Percentiles rank a stretch among this genome's conserved stretches.
Evolutionary conservation across 768 basidiomycete genomes (phyloP).

Genomic region (Rhizopogon sp.): DNA sequence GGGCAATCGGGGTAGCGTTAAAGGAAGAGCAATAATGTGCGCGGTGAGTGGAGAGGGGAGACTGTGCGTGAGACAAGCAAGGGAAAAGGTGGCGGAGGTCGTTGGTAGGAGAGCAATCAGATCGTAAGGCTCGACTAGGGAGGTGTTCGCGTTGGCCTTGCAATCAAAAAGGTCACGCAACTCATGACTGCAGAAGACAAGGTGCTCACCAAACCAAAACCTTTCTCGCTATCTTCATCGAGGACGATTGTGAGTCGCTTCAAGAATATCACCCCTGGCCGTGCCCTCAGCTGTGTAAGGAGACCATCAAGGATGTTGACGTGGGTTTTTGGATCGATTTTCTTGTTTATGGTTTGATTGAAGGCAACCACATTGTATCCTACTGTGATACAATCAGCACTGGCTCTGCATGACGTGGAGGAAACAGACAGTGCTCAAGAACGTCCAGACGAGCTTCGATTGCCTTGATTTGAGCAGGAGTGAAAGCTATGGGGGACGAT

Average conservation of each 20-base stretch:
- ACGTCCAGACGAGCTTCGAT: slow-evolving; percentile 65
- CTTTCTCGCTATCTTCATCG: slow-evolving; percentile 82
- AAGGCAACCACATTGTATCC: slow-evolving; percentile 82
- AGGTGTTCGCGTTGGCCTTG: slow-evolving; percentile 68
- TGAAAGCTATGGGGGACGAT: slow-evolving; percentile 33
- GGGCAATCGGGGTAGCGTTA: slow-evolving; percentile 72
- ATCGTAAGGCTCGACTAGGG: slow-evolving; percentile 64
- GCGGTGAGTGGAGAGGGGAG: slow-evolving; percentile 72
- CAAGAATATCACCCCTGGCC: slow-evolving; percentile 58
- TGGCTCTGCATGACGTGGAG: not conserved
- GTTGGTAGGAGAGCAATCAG: slow-evolving; percentile 74
- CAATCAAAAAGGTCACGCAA: not conserved
- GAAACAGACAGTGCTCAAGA: slow-evolving; percentile 63
- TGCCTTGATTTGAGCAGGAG: slow-evolving; percentile 49
- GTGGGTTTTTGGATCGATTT: slow-evolving; percentile 68
- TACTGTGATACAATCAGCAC: slow-evolving; percentile 42
- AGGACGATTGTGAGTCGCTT: slow-evolving; percentile 78
- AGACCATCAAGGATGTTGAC: slow-evolving; percentile 58
- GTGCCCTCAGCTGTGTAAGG: slow-evolving; percentile 52
- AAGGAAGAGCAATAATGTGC: slow-evolving; percentile 76
- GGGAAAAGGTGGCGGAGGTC: slow-evolving; percentile 65
- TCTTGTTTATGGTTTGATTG: slow-evolving; percentile 66
- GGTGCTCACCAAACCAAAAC: slow-evolving; percentile 65
- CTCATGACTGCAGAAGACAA: not conserved
- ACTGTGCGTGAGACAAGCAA: slow-evolving; percentile 77